A percentile compares a stretch with the other conserved stretches of the same genome.
Evolutionary conservation across 352 stramenopile genomes (phyloP).

Genomic region (Phytopythium sindhum): DNA sequence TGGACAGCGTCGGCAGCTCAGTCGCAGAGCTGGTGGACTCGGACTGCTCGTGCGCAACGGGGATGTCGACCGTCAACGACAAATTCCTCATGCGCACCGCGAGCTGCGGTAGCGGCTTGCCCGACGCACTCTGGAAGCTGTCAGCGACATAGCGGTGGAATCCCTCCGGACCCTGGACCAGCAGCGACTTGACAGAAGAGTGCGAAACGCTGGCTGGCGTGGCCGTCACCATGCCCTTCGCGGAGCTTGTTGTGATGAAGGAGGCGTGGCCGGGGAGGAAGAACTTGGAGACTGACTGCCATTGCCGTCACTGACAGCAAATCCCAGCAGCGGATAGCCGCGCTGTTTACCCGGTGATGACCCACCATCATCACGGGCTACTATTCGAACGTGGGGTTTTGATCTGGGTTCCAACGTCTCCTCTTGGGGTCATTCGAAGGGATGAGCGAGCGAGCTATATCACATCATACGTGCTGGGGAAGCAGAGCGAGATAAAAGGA

Average conservation of each 20-base stretch:
- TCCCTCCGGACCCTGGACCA: constrained; percentile 26
- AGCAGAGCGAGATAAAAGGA: too few relatives aligned
- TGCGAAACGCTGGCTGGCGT: constrained; percentile 6
- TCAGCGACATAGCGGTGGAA: constrained; percentile 31
- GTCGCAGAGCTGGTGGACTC: not conserved
- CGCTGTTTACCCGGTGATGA: not conserved
- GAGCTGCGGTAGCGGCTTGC: constrained; percentile 28
- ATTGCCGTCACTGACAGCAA: too few relatives aligned
- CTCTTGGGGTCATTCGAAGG: not conserved
- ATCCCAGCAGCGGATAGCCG: too few relatives aligned
- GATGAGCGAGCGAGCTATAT: not conserved
- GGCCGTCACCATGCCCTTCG: not conserved
- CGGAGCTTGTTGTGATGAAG: not conserved
- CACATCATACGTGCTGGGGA: not conserved
- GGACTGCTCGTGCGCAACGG: constrained; percentile 4
- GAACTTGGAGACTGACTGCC: constrained; percentile 1
- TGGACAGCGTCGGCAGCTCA: constrained; percentile 34
- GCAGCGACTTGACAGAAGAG: constrained; percentile 14
- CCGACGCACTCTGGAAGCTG: constrained; percentile 23
- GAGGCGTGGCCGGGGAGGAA: not conserved
- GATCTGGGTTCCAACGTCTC: not conserved
- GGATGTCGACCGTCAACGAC: constrained; percentile 25
- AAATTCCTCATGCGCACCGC: constrained; percentile 37
- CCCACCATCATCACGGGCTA: constrained; percentile 3
- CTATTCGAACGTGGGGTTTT: constrained; percentile 1